These are phyloP conservation scores for Physcomitrium patens DNA, from an alignment of 225 moss, liverwort and hornwort species.

Conservation along the genomic window DNA sequence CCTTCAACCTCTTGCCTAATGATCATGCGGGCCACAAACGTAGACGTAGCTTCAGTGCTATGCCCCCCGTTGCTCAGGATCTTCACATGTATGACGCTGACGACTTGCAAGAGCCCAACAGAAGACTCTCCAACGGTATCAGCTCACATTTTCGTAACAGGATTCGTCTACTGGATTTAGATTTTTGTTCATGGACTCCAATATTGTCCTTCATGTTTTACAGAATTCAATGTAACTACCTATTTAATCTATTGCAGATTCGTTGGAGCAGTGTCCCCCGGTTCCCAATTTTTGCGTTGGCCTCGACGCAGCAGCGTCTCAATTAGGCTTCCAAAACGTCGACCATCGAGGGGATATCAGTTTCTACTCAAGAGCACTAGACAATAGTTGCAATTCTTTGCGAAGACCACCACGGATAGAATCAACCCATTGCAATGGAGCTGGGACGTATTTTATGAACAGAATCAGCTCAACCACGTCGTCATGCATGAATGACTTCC, in stretches of 20 bases:
- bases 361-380: conserved; percentile 14
- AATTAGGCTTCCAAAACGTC: not conserved
- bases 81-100: not conserved
- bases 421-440: no score
- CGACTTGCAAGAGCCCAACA: conserved; percentile 3
- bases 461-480: no score
- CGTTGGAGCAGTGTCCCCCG: not conserved
- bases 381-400: conserved; percentile 17
- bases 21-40: conserved; percentile 46
- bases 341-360: not conserved
- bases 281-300: not conserved
- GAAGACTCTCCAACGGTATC: conserved; percentile 31
- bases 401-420: not conserved
- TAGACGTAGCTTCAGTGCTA: conserved; percentile 33
- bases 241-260: no score
- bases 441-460: no score
- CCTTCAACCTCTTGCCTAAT: conserved; percentile 37
- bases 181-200: no score
- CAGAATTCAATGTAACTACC: no score
- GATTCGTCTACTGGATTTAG: no score
- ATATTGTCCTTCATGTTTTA: no score
- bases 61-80: conserved; percentile 23
- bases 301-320: conserved; percentile 4
- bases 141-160: not conserved
- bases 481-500: no score